Conservation (phyloP, 305 asterid species). For the Fraxinus ornus region DNA sequence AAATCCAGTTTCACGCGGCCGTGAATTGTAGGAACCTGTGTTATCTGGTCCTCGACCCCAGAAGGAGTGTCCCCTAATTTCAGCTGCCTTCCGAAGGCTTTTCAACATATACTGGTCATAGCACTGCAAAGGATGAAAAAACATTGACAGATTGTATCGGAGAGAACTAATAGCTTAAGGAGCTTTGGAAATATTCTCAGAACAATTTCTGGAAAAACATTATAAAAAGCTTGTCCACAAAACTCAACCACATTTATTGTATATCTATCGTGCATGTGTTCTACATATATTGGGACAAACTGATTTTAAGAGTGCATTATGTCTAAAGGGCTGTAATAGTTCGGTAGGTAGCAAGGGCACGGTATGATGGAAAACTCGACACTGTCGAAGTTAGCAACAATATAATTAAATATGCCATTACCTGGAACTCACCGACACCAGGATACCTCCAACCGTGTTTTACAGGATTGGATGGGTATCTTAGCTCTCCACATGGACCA, state of each 20-base stretch:
- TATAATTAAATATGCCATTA: constrained; percentile 16
- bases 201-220: neutral
- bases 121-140: constrained; percentile 51
- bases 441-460: constrained; percentile 79
- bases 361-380: neutral
- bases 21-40: constrained; percentile 65
- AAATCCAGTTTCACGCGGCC: constrained; percentile 69
- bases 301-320: neutral
- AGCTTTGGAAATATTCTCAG: neutral
- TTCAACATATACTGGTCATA: constrained; percentile 63
- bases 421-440: constrained; percentile 89
- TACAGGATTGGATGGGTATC: constrained; percentile 65
- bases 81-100: constrained; percentile 67
- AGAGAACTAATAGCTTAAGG: neutral
- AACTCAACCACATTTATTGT: neutral
- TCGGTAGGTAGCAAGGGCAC: too few relatives aligned
- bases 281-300: neutral
- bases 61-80: constrained; percentile 57
- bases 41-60: constrained; percentile 73
- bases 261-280: neutral
- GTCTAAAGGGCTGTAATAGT: neutral
- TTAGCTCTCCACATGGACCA: constrained; percentile 75
- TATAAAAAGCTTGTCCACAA: neutral
- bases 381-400: neutral
- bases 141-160: neutral